A percentile compares a stretch with the other conserved stretches of the same genome.
phyloP scores from a whole-genome alignment of 352 stramenopile species.

The Phytophthora meadii region DNA sequence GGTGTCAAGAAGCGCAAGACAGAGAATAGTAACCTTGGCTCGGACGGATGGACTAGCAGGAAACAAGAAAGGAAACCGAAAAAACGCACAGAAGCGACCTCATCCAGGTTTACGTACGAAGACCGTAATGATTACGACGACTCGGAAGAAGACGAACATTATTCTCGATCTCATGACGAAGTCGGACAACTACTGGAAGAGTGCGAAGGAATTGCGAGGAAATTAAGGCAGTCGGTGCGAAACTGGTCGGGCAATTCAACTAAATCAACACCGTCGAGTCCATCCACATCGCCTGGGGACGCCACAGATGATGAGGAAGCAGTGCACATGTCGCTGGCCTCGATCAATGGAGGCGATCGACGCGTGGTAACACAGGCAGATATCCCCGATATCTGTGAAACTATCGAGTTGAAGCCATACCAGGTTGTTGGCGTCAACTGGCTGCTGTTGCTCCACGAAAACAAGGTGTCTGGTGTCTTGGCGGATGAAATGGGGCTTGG shows the following conservation, averaged over 20 bases:
- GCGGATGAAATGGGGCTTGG: conserved; percentile 94
- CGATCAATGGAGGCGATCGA: conserved; percentile 46
- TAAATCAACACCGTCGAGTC: conserved; percentile 33
- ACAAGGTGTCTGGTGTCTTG: conserved; percentile 81
- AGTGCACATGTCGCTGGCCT: conserved; percentile 64
- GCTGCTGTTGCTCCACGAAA: conserved; percentile 78
- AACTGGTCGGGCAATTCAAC: conserved; percentile 60
- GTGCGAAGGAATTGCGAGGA: conserved; percentile 67
- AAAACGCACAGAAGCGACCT: conserved; percentile 1
- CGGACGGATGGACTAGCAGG: conserved; percentile 30
- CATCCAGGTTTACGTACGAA: conserved; percentile 12
- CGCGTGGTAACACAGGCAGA: conserved; percentile 73
- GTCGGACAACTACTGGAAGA: conserved; percentile 71
- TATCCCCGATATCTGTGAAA: conserved; percentile 73
- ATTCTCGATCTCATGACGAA: conserved; percentile 70
- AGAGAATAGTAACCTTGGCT: background rate
- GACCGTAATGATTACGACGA: conserved; percentile 40
- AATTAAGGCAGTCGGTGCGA: conserved; percentile 65
- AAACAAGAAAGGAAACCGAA: conserved; percentile 15
- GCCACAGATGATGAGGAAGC: conserved; percentile 57
- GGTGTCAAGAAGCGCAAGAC: conserved; percentile 37
- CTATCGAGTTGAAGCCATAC: conserved; percentile 85
- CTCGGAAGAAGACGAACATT: conserved; percentile 56
- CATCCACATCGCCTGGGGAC: conserved; percentile 34
- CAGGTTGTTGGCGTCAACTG: conserved; percentile 88